These are phyloP conservation scores for Dryas integrifolia DNA, from an alignment of 331 rosid species.

Conservation along the genomic window DNA sequence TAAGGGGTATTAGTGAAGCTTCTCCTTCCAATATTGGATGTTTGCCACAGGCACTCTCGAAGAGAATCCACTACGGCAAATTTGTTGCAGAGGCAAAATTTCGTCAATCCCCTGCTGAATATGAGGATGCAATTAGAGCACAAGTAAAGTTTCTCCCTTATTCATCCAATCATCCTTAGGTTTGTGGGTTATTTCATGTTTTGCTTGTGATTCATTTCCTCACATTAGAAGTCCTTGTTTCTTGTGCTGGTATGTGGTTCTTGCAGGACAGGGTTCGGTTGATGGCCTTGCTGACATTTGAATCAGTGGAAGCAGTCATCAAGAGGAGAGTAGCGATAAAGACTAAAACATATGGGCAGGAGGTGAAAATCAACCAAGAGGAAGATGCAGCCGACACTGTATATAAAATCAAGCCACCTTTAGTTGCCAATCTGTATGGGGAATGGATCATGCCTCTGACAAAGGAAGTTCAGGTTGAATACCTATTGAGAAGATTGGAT, in stretches of 20 bases:
- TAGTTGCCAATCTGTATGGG: conserved; percentile 42
- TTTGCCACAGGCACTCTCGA: conserved; percentile 47
- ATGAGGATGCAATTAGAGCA: conserved; percentile 40
- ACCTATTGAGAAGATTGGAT: conserved; percentile 48
- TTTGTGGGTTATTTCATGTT: neutral
- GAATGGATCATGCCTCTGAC: conserved; percentile 60
- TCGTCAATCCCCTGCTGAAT: conserved; percentile 30
- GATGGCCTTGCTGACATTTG: conserved; percentile 43
- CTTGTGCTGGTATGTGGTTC: conserved; percentile 5
- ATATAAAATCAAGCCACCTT: conserved; percentile 44
- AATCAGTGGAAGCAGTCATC: conserved; percentile 41
- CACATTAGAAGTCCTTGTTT: neutral
- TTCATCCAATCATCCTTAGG: neutral
- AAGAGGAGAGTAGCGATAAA: conserved; percentile 51
- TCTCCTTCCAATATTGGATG: neutral
- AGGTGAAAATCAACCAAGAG: conserved; percentile 20
- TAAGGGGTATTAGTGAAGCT: too few species aligned
- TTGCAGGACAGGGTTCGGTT: conserved; percentile 40
- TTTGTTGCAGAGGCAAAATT: conserved; percentile 64
- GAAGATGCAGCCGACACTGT: conserved; percentile 24
- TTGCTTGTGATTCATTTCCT: neutral
- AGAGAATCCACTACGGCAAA: conserved; percentile 62
- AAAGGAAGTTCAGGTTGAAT: conserved; percentile 54
- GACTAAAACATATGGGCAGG: conserved; percentile 37
- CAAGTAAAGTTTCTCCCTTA: conserved; percentile 29